Base-by-base conservation (phyloP, 2,329 filamentous ascomycete genomes). In the Ophiostoma montium region DNA sequence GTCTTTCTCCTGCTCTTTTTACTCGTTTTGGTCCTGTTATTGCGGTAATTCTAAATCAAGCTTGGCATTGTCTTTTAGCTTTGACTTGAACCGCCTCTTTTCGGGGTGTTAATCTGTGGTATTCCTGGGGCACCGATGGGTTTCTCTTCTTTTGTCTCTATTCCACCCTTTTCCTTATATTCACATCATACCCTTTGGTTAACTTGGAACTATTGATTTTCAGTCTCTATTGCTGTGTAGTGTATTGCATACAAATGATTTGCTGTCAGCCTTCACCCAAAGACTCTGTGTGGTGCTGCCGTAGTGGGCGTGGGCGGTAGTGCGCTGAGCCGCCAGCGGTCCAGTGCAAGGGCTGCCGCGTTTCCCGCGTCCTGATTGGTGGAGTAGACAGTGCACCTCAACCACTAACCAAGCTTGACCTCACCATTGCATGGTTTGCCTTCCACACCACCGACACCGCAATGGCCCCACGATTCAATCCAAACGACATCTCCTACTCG, bases 401-500 rank as follows among this genome's bases (percentile, higher is more conserved):
- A 27, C 5, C 23, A 27, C n/a, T 16, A 42, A 31, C 23, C 23
- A 11, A 15, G 4, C 13, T 16, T 10, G 6, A 42, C 39, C 12
- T 19, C 16, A 33, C 19, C 16, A 19, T 12, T 38, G 19, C 35
- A 11, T 35, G 1, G 10, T 19, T 13, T 13, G 21, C 13, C 3
- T 5, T 7, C 15, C 9, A 18, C 21, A 30, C 41, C 27, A 31
- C 2, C 16, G 13, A 30, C n/a, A 19, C n/a, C 15, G n/a, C 21
- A 38, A 43, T 51, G 52, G n/a, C n/a, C n/a, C 30, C 72, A 33
- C 83, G 80, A 58, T 82, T 85, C 60, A 86, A 78, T 48, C 69
- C 77, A 57, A 85, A 84, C 58, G 80, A 85, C 63, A 72, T 88
- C 45, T 71, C 73, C 51, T 88, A 86, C 70, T 71, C 75, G 66